A percentile compares a stretch with the other conserved stretches of the same genome.
Evolutionary conservation across 2,329 filamentous ascomycete genomes (phyloP).

Genomic region (Alternaria infectoria): DNA sequence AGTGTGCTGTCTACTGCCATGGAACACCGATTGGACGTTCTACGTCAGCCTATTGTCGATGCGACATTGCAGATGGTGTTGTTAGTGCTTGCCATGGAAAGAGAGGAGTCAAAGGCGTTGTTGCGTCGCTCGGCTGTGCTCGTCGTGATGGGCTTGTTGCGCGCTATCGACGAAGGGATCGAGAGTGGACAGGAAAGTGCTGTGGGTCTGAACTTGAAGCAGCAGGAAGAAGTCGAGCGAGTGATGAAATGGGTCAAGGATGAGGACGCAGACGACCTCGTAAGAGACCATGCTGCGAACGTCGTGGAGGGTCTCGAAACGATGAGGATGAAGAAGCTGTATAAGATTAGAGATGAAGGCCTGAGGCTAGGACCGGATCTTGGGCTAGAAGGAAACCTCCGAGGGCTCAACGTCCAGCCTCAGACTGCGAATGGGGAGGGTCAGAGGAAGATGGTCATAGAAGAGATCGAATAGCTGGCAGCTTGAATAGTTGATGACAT

Average conservation of each 20-base stretch:
- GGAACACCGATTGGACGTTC: slow-evolving; percentile 59
- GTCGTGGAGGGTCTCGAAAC: slow-evolving; percentile 71
- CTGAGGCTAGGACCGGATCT: slow-evolving; percentile 31
- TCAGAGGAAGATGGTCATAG: slow-evolving; percentile 53
- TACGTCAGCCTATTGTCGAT: slow-evolving; percentile 47
- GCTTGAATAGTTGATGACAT: slow-evolving; percentile 1
- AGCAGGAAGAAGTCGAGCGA: slow-evolving; percentile 66
- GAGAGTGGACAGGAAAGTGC: slow-evolving; percentile 46
- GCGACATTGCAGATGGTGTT: slow-evolving; percentile 68
- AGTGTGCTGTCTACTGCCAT: slow-evolving; percentile 67
- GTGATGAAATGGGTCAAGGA: slow-evolving; percentile 68
- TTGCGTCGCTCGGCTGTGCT: slow-evolving; percentile 71
- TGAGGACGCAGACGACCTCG: slow-evolving; percentile 72
- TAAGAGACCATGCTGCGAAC: slow-evolving; percentile 69
- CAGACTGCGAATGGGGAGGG: not conserved
- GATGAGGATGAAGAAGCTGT: slow-evolving; percentile 62
- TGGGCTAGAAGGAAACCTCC: slow-evolving; percentile 48
- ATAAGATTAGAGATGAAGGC: slow-evolving; percentile 47
- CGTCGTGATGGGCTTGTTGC: slow-evolving; percentile 67
- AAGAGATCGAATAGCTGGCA: slow-evolving; percentile 64
- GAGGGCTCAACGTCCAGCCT: slow-evolving; percentile 54
- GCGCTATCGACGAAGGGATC: slow-evolving; percentile 61
- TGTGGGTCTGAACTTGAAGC: slow-evolving; percentile 63
- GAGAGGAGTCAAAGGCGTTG: slow-evolving; percentile 65
- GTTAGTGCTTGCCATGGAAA: slow-evolving; percentile 68